phyloP scores from a whole-genome alignment of 306 rosid species.

The Cicer cuneatum region DNA sequence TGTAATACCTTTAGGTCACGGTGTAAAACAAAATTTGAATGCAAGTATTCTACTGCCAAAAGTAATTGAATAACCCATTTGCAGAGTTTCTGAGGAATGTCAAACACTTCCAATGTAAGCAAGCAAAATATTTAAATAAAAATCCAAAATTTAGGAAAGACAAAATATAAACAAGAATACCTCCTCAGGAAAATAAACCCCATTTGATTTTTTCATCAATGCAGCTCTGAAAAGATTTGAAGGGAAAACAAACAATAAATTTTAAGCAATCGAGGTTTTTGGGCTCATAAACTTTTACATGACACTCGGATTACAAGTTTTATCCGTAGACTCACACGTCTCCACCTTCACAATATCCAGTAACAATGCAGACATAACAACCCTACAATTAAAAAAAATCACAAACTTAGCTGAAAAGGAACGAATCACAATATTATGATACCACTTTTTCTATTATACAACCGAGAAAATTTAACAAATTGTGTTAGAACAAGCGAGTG shows the following conservation, averaged over 20 bases:
- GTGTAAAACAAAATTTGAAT: conserved; percentile 82
- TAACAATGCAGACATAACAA: conserved; percentile 96
- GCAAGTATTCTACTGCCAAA: conserved; percentile 88
- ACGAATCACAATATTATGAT: background rate
- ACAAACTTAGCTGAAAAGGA: conserved; percentile 16
- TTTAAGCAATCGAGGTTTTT: background rate
- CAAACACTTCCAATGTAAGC: conserved; percentile 49
- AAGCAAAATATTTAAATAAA: conserved; percentile 21
- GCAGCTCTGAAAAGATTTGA: conserved; percentile 70
- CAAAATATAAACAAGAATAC: conserved; percentile 49
- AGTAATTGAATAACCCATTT: conserved; percentile 88
- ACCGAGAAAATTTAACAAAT: background rate
- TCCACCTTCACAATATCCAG: conserved; percentile 99
- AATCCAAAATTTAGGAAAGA: conserved; percentile 20
- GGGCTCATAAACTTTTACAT: conserved; percentile 17
- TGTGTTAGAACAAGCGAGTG: conserved; percentile 8
- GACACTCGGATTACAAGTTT: conserved; percentile 17
- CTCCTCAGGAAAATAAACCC: conserved; percentile 88
- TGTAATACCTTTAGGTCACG: conserved; percentile 84
- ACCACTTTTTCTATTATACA: conserved; percentile 31
- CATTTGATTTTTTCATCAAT: conserved; percentile 86
- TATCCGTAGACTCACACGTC: conserved; percentile 74
- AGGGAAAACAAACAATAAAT: conserved; percentile 24
- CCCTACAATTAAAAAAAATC: conserved; percentile 69
- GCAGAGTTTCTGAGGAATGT: conserved; percentile 76